phyloP scores from a whole-genome alignment of 306 rosid species.

The Chamaecrista fasciculata region DNA sequence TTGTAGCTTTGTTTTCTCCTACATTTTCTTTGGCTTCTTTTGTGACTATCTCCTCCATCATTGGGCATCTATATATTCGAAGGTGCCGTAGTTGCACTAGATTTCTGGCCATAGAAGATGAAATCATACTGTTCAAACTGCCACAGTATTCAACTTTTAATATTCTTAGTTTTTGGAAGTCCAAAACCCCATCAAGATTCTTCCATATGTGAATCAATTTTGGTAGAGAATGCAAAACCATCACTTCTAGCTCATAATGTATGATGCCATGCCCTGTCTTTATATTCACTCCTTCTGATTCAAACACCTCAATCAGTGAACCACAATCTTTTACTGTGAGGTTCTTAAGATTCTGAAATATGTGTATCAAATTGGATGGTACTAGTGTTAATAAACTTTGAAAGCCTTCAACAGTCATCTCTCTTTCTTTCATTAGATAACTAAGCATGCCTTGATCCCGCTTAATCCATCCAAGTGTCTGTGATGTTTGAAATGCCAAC shows the following conservation, averaged over 20 bases:
- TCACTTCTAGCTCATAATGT: conserved; percentile 18
- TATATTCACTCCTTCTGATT: conserved; percentile 11
- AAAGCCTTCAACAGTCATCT: conserved; percentile 3
- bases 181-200: conserved; percentile 1
- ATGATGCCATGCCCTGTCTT: not conserved
- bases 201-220: conserved; percentile 23
- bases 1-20: not conserved
- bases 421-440: conserved; percentile 19
- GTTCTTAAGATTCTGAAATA: conserved; percentile 20
- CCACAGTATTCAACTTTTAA: conserved; percentile 21
- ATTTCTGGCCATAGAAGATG: conserved; percentile 18
- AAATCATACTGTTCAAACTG: not conserved
- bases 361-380: conserved; percentile 21
- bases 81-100: conserved; percentile 8
- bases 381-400: conserved; percentile 24
- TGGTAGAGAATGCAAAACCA: conserved; percentile 20
- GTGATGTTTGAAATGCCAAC: conserved; percentile 23
- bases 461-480: conserved; percentile 21
- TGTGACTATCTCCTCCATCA: conserved; percentile 23
- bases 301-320: conserved; percentile 23
- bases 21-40: not conserved
- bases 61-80: conserved; percentile 9
- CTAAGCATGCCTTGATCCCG: conserved; percentile 3
- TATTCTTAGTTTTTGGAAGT: conserved; percentile 16
- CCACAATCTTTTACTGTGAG: conserved; percentile 24